Evolutionary conservation across 2,329 filamentous ascomycete species (phyloP).

Genomic region (Claviceps purpurea): DNA sequence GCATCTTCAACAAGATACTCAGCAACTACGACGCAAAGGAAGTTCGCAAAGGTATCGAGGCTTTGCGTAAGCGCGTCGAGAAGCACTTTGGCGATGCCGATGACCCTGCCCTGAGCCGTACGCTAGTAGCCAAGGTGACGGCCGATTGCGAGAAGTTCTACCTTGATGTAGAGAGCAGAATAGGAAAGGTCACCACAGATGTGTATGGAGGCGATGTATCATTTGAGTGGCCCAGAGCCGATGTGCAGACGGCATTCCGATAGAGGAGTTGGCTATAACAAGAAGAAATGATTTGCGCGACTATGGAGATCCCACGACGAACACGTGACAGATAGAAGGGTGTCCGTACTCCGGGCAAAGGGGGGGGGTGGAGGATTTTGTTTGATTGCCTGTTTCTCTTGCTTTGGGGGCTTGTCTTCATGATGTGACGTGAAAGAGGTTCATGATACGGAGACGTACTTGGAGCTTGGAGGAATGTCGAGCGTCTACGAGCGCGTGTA

Average conservation of each 20-base stretch:
- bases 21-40: slow-evolving; percentile 71
- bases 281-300: neutral
- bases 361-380: neutral
- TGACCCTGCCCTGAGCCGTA: slow-evolving; percentile 50
- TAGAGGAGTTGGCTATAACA: slow-evolving; percentile 7
- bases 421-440: neutral
- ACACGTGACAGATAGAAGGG: neutral
- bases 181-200: slow-evolving; percentile 45
- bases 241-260: slow-evolving; percentile 47
- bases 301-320: neutral
- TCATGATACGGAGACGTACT: neutral
- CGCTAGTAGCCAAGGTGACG: slow-evolving; percentile 43
- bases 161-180: slow-evolving; percentile 45
- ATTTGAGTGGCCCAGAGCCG: slow-evolving; percentile 52
- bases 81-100: slow-evolving; percentile 94
- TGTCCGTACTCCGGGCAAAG: neutral
- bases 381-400: neutral
- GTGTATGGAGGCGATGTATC: slow-evolving; percentile 52
- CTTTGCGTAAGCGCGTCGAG: slow-evolving; percentile 80
- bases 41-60: slow-evolving; percentile 78
- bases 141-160: slow-evolving; percentile 51
- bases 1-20: slow-evolving; percentile 75
- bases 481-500: slow-evolving; percentile 4
- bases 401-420: slow-evolving; percentile 1
- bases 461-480: neutral